Base-by-base conservation (phyloP, 2,329 filamentous ascomycete species). In the Fusarium solani-melongenae region DNA sequence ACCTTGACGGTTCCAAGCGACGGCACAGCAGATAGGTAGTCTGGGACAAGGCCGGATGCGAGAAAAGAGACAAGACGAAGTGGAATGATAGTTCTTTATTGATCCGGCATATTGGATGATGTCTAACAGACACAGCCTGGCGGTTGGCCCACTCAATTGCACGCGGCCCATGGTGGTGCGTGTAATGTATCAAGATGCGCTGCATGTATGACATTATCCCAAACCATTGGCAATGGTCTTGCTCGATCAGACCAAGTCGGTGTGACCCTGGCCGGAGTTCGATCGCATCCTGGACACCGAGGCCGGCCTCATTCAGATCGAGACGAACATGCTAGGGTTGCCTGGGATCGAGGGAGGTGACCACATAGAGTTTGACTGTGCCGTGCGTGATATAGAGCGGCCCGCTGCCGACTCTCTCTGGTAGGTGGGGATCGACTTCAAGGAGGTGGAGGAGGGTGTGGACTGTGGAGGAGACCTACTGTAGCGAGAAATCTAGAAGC, bases 61-160 rank as follows among this genome's bases (percentile, higher is more conserved):
- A 60, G 66, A 46, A 64, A 69, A 69, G 69, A 64, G 69, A 57
- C 59, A 66, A 66, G 44, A 69, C 15, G 36, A 51, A n/a, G 66
- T 66, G 62, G 66, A 46, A 62, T 64, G 69, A 61, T 49, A 56
- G 39, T 41, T 63, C 55, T 24, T n/a, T 33, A 56, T 41, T 27
- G 46, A 51, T 46, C 46, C 24, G 46, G 46, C 33, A 62, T 56
- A 56, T 62, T 62, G 34, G 60, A 56, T 14, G 24, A 57, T 44
- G 14, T 27, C 15, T 20, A 27, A 24, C 39, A 55, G 39, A 39
- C 33, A 62, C 20, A 38, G 33, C 11, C 34, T 61, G 44, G 31
- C 60, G 29, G 46, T 34, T 44, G 33, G 24, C 44, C 59, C 44
- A 53, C 44, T 22, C 44, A 15, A 56, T 31, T 15, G 31, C 29